These are phyloP conservation scores for Metschnikowia lunata DNA, from an alignment of 805 yeast species.

Conservation along the genomic window DNA sequence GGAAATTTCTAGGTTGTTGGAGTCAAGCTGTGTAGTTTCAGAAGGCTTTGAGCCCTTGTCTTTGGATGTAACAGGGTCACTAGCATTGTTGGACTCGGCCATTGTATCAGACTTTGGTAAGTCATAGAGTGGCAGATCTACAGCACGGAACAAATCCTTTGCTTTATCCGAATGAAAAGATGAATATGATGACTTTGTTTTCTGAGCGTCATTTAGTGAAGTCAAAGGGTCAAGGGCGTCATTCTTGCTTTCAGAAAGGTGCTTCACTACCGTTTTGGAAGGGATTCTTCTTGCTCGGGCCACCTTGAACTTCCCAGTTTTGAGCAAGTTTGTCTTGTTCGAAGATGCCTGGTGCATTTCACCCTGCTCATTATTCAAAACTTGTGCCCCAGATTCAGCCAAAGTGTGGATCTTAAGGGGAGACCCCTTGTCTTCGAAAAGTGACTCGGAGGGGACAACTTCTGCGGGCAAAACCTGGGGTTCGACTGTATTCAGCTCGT, in stretches of 20 bases:
- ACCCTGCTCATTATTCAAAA: neutral
- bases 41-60: neutral
- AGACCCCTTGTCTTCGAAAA: constrained; percentile 33
- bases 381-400: neutral
- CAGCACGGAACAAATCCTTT: constrained; percentile 38
- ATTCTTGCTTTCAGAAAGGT: constrained; percentile 17
- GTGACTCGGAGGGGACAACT: constrained; percentile 21
- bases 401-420: constrained; percentile 20
- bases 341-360: constrained; percentile 5
- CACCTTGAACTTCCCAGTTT: constrained; percentile 28
- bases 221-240: constrained; percentile 21
- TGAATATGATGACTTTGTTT: neutral
- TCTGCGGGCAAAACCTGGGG: constrained; percentile 13
- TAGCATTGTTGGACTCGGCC: neutral
- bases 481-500: constrained; percentile 7
- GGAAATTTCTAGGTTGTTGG: constrained; percentile 50
- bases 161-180: constrained; percentile 17
- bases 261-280: constrained; percentile 28
- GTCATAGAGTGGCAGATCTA: constrained; percentile 54
- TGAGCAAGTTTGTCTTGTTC: constrained; percentile 12
- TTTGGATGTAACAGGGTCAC: constrained; percentile 16
- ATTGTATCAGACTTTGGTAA: neutral
- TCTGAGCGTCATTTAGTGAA: neutral
- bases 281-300: constrained; percentile 29
- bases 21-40: constrained; percentile 1